Conservation (phyloP, 371 early-diverging fungal genomes). For the Umbelopsis sp. region DNA sequence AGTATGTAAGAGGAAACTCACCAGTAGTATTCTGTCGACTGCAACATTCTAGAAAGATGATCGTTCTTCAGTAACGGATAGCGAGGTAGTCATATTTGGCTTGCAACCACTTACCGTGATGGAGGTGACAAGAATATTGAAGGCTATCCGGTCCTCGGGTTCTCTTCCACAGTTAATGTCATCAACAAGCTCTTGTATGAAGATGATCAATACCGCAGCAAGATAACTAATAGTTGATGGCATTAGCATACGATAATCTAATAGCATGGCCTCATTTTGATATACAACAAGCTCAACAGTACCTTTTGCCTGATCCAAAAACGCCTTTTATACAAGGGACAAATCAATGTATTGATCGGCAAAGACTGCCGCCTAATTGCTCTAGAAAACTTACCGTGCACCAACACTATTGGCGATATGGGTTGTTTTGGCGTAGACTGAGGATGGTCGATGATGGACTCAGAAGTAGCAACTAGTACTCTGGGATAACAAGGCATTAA, state of each 20-base stretch:
- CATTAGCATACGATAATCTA: neutral
- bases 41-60: slow-evolving; percentile 69
- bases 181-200: slow-evolving; percentile 63
- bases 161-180: slow-evolving; percentile 39
- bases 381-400: slow-evolving; percentile 44
- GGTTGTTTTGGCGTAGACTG: slow-evolving; percentile 45
- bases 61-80: neutral
- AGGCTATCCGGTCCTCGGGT: slow-evolving; percentile 42
- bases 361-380: no score
- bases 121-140: slow-evolving; percentile 64
- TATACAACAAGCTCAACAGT: slow-evolving; percentile 3
- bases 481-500: slow-evolving; percentile 18
- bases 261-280: neutral
- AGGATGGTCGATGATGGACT: slow-evolving; percentile 54
- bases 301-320: slow-evolving; percentile 84
- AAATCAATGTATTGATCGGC: neutral
- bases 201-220: slow-evolving; percentile 77
- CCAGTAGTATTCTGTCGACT: slow-evolving; percentile 83
- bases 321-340: slow-evolving; percentile 43
- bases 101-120: slow-evolving; percentile 55
- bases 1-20: slow-evolving; percentile 21
- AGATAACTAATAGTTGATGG: slow-evolving; percentile 58
- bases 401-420: slow-evolving; percentile 46
- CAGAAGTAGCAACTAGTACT: slow-evolving; percentile 62
- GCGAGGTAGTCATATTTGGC: slow-evolving; percentile 2